Base-by-base conservation (phyloP, 2,329 filamentous ascomycete genomes). In the Cryphonectria nitschkei region DNA sequence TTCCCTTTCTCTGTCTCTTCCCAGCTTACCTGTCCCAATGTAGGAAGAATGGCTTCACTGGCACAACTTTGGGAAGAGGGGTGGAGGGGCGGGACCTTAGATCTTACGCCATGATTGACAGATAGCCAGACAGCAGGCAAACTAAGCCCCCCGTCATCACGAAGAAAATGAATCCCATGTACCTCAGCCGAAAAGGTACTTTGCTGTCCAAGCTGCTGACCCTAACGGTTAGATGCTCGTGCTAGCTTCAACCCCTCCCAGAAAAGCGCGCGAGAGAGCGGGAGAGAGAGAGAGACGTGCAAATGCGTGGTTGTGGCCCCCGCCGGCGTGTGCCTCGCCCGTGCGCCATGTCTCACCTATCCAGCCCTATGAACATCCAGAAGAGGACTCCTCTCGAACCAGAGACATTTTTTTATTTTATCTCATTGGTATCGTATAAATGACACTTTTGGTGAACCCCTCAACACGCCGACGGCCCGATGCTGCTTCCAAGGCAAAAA, bases 301-400 rank as follows among this genome's bases (percentile, higher is more conserved):
- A 26, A 26, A n/a, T 58, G 54, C 32, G 26, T 32, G 56, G 4
- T 7, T 22, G 32, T 39, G 32, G 11, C 8, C 19, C 9, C 8
- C 32, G 16, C 34, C 7, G 37, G 16, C 34, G 9, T 19, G 32
- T 19, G 37, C 29, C 54, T 63, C 46, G 46, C 22, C 9, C 37
- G 37, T 11, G 37, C 11, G 41, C 58, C 46, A 63, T 61, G 66
- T 61, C 64, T 66, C 64, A 54, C 52, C 52, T 14, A 16, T 34
- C 60, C 68, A 69, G 68, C 68, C 68, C 62, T 69, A 69, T 65
- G 32, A 54, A 29, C 67, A 39, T 61, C 62, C 50, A 61, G 62
- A 46, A 69, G 11, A 9, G 39, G 62, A 39, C 6, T 32, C 26
- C 29, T 34, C 46, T 26, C 26, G 26, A 19, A 22, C 46, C 37